Conservation (phyloP, 2,329 filamentous ascomycete genomes). For the Malbranchea zuffiana region DNA sequence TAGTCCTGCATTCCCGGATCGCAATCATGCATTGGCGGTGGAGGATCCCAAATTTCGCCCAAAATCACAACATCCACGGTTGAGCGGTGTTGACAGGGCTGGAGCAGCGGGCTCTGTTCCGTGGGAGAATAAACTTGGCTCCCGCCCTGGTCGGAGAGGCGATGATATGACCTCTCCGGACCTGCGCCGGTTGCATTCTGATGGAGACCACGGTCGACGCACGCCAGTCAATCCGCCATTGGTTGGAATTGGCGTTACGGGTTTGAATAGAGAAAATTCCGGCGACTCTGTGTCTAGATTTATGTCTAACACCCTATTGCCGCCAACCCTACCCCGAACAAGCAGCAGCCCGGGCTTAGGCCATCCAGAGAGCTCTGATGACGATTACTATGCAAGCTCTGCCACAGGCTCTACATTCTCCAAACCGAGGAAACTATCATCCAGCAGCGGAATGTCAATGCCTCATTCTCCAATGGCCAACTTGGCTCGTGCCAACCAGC, state of each 20-base stretch:
- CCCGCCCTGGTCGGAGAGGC: constrained; percentile 7
- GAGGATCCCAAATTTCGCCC: constrained; percentile 46
- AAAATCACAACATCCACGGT: constrained; percentile 61
- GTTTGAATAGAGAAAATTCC: background rate
- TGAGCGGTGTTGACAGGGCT: constrained; percentile 52
- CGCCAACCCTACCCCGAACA: constrained; percentile 34
- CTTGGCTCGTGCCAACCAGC: constrained; percentile 49
- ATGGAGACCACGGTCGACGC: too few relatives aligned
- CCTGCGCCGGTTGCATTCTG: too few relatives aligned
- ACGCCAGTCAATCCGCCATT: constrained; percentile 16
- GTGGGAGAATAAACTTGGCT: constrained; percentile 4
- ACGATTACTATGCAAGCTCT: constrained; percentile 57
- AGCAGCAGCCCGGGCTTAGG: constrained; percentile 48
- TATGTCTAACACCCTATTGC: constrained; percentile 30
- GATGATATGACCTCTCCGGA: too few relatives aligned
- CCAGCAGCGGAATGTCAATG: constrained; percentile 52
- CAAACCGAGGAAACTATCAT: constrained; percentile 65
- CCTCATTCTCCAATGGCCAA: constrained; percentile 56
- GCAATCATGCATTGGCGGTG: constrained; percentile 22
- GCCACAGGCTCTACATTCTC: constrained; percentile 52
- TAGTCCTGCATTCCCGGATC: constrained; percentile 3
- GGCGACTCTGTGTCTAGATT: constrained; percentile 3
- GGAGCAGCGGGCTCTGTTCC: constrained; percentile 28
- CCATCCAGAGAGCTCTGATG: constrained; percentile 53
- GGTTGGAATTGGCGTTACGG: constrained; percentile 5